Evolutionary conservation across 2,329 filamentous ascomycete species (phyloP), one percentile per base, ranked within the genome.

Genomic region (Aspergillus hiratsukae): DNA sequence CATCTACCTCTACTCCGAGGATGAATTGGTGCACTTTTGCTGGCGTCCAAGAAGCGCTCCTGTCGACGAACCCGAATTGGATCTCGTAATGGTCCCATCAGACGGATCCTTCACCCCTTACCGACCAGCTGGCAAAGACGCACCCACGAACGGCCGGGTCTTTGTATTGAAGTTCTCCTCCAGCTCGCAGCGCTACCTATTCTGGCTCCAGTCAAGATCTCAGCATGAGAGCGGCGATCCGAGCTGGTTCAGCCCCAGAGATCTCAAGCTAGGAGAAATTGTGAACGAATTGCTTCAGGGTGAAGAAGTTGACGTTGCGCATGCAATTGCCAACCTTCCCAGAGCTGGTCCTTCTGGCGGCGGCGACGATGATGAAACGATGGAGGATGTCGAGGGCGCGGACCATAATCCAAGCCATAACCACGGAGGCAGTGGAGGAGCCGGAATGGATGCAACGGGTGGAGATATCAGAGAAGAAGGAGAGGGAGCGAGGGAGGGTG

Each of bases 11-110:
- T 96, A 94, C 76, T 83, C 83, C 52, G 92, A 96, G 81, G 93
- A 97, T 87, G 93, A 97, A 52, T 84, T 99, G 58, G 82, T 96
- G 59, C 92, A 97, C 79, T 96, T 99, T 78, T 97, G 92, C 83
- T 99, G 95, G 95, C 88, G 92, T 63, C 87, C 90, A 68, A 88
- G 94, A 64, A 83, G 81, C 64, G 83, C 85, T 57, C 80, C 87
- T 23, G 76, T 90, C 63, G 84, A 88, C 61, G 78, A 89, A 57
- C 88, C 92, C 56, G 88, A 94, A 58, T 78, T 96, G 61, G 92
- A 99, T 72, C 83, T 99, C 40, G 85, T 97, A 67, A 97, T 97
- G 90, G 87, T 99, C 52, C 93, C 94, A 23, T 83, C 83, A 53
- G 95, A 99, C 73, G 90, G 89, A 65, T 87, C 85, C 67, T 99